Conservation (phyloP, 495 filamentous ascomycete genomes). For the Podospora comata region DNA sequence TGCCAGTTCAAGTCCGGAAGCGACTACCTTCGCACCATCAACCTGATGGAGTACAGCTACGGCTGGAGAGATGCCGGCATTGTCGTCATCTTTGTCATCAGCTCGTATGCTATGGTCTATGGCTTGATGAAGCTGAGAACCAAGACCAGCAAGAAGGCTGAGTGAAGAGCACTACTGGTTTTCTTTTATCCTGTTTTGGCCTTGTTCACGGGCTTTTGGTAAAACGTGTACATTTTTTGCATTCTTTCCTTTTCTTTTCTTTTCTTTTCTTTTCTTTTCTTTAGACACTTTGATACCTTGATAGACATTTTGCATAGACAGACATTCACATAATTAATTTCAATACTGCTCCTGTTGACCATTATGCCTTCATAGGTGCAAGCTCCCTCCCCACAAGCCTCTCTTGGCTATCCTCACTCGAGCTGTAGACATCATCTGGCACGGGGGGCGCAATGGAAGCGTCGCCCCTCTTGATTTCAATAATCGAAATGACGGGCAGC, state of each 20-base stretch:
- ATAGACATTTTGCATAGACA: background rate
- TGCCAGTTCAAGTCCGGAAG: slow-evolving; percentile 59
- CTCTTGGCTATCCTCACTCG: slow-evolving; percentile 27
- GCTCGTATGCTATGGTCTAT: slow-evolving; percentile 32
- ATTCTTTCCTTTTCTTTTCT: background rate
- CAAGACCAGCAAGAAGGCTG: slow-evolving; percentile 33
- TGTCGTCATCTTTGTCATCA: slow-evolving; percentile 34
- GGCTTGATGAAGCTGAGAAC: slow-evolving; percentile 33
- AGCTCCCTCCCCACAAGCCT: slow-evolving; percentile 21
- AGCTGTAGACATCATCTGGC: slow-evolving; percentile 13
- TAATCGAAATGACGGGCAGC: slow-evolving; percentile 50
- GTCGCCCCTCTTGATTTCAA: slow-evolving; percentile 56
- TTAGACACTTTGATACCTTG: background rate
- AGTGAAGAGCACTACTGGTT: slow-evolving; percentile 10
- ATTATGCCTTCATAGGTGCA: background rate
- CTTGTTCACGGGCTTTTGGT: no score
- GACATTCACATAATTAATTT: background rate
- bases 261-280: background rate
- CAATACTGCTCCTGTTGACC: background rate
- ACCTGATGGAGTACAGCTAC: slow-evolving; percentile 41
- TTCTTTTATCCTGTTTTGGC: no score
- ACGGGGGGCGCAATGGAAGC: slow-evolving; percentile 43
- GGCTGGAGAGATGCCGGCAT: slow-evolving; percentile 63
- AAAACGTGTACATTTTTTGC: background rate
- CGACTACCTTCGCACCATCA: slow-evolving; percentile 46